Evolutionary conservation across 2,329 filamentous ascomycete genomes (phyloP).

Genomic region (Aspergillus pseudoglaucus): DNA sequence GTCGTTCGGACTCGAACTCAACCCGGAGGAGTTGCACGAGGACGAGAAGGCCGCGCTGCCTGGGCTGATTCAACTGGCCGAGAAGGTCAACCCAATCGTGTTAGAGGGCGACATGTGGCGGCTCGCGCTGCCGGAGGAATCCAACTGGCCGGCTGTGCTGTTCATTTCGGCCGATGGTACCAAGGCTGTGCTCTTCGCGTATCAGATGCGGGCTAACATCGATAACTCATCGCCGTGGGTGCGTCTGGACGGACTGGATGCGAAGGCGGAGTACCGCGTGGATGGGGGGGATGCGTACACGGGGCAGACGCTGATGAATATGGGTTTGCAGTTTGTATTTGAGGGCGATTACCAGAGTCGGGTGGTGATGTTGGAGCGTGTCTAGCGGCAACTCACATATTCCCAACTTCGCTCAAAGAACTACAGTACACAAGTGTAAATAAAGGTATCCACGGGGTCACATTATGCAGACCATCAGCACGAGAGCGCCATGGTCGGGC

Average conservation of each 20-base stretch:
- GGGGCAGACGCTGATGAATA: constrained; percentile 58
- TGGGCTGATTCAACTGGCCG: constrained; percentile 47
- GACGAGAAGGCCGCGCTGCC: constrained; percentile 52
- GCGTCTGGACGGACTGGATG: constrained; percentile 52
- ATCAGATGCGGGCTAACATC: constrained; percentile 49
- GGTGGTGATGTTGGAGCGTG: constrained; percentile 47
- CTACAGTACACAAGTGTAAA: too few relatives aligned
- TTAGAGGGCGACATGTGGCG: constrained; percentile 56
- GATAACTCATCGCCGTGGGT: constrained; percentile 51
- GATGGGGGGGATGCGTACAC: constrained; percentile 48
- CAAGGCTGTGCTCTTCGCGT: constrained; percentile 53
- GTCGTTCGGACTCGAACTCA: constrained; percentile 59
- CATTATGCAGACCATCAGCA: too few relatives aligned
- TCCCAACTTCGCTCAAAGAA: too few relatives aligned
- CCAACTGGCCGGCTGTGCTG: constrained; percentile 57
- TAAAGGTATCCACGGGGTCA: too few relatives aligned
- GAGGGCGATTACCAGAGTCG: constrained; percentile 52
- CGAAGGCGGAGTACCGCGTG: constrained; percentile 48
- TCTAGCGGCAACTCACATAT: too few relatives aligned
- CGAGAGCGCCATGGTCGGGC: too few relatives aligned
- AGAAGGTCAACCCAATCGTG: constrained; percentile 54
- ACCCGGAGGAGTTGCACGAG: constrained; percentile 47
- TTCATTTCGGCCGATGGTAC: constrained; percentile 50
- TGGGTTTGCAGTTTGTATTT: constrained; percentile 51
- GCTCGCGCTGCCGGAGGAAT: constrained; percentile 51